Conservation (phyloP, 257 asterid genomes). For the Misopates orontium region DNA sequence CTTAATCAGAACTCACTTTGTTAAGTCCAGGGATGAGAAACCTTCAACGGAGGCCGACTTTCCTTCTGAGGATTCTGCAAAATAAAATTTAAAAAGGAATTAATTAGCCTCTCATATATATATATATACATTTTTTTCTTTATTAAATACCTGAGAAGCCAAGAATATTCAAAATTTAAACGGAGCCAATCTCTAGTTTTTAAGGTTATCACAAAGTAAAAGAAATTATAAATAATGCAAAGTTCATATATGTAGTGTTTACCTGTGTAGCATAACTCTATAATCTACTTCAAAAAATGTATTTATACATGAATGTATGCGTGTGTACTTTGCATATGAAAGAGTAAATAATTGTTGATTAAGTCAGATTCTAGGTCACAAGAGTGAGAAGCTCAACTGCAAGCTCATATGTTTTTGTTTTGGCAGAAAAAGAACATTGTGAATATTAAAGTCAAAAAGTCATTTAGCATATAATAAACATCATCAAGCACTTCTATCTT, state of each 20-base stretch:
- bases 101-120: no score
- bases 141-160: constrained; percentile 7
- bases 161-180: not conserved
- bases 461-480: not conserved
- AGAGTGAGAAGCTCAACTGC: not conserved
- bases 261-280: not conserved
- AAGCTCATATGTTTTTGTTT: not conserved
- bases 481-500: not conserved
- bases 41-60: constrained; percentile 59
- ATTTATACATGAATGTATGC: no score
- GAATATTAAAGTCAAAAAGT: not conserved
- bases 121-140: not conserved
- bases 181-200: not conserved
- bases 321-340: no score
- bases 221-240: not conserved
- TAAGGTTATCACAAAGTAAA: not conserved
- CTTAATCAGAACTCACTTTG: constrained; percentile 44
- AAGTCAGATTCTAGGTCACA: not conserved
- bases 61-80: constrained; percentile 67
- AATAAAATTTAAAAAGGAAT: not conserved
- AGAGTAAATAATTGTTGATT: not conserved
- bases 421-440: not conserved
- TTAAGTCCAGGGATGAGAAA: constrained; percentile 69
- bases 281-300: no score
- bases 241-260: not conserved